Evolutionary conservation across 73 alveolate species (phyloP).

Genomic region (Blepharisma stoltei): DNA sequence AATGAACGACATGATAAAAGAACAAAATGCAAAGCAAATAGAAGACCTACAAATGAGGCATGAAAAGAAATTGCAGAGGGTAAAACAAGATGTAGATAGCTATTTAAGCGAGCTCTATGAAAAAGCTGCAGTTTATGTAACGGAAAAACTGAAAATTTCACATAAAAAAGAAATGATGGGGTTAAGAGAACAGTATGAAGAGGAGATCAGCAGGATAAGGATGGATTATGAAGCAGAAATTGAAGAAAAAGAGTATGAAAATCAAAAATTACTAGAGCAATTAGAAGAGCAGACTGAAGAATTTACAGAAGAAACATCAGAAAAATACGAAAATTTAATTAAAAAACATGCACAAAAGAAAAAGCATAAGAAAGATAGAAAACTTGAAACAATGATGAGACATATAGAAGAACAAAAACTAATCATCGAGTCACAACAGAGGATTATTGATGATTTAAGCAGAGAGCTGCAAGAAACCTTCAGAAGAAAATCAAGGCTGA

Average conservation of each 20-base stretch:
- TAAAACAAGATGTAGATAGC: background rate
- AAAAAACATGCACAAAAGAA: no score
- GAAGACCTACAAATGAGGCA: background rate
- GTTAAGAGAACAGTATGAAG: conserved; percentile 1
- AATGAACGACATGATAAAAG: background rate
- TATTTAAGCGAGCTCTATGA: background rate
- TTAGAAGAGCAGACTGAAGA: background rate
- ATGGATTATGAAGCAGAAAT: background rate
- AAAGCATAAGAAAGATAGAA: no score
- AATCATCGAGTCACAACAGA: background rate
- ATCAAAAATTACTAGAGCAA: background rate
- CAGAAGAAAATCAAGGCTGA: background rate
- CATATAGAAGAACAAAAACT: no score
- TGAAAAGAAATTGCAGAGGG: background rate
- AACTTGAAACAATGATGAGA: no score
- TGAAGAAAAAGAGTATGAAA: conserved; percentile 11
- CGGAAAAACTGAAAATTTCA: background rate
- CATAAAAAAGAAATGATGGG: background rate
- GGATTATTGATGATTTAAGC: conserved; percentile 21
- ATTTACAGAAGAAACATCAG: no score
- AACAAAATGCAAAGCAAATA: background rate
- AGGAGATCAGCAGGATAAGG: background rate
- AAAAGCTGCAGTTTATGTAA: background rate
- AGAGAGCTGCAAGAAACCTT: background rate
- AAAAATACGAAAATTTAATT: no score